Base-by-base conservation (phyloP, 169 alveolate genomes). In the Plasmodium cynomolgi region DNA sequence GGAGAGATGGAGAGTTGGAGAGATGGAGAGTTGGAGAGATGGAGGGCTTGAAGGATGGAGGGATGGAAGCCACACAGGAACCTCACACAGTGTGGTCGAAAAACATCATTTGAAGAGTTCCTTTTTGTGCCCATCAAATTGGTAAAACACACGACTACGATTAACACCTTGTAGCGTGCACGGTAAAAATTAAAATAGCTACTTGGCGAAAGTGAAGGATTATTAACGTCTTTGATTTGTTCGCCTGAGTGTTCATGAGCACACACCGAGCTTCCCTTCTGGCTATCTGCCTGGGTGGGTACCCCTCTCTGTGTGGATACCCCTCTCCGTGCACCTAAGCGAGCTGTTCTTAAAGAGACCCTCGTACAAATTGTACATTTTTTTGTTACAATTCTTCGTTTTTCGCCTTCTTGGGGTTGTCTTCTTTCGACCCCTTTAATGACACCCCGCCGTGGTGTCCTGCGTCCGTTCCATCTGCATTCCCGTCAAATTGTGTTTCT, bases 331-430 rank as follows among this genome's bases (percentile, higher is more conserved):
- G 47, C 31, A 39, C 74, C 20, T 56, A 82, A 62, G 81, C 47
- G 23, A 26, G 47, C 47, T 13, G 62, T 50, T 50, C 8, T 50
- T 50, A 50, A 83, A 31, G 44, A 34, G n/a, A 84, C 82, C 13
- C 74, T 68, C 77, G 44, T 29, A 39, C 34, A 11, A 37, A 81
- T 81, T 23, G 20, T 81, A 26, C 68, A 37, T 20, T 71, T 39
- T 84, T 75, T 34, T 9, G 73, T 84, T 50, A 84, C 75, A 84
- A 84, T 68, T 84, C 92, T 72, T 84, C 83, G 50, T 62, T 7
- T 31, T 68, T 84, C 41, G 5, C n/a, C 13, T 68, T 3, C 37
- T 4, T 26, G 41, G 77, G 37, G 77, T 72, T 37, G 31, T 68
- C 7, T 23, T 23, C 34, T 68, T 84, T 39, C 34, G 62, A 3